Conservation (phyloP, 805 yeast genomes). For the Wickerhamomyces strasburgensis region DNA sequence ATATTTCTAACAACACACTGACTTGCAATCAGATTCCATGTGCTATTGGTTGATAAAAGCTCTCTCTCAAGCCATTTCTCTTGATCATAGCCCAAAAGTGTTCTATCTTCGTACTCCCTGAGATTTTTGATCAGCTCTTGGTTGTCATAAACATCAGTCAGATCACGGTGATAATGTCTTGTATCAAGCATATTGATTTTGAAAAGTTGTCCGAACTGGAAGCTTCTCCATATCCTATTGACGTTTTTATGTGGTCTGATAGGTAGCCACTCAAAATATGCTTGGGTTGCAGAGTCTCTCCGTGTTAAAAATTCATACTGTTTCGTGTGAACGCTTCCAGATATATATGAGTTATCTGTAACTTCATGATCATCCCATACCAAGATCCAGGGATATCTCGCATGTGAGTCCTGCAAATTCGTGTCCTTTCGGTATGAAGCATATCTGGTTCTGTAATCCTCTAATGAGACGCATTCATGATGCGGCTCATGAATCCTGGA, state of each 20-base stretch:
- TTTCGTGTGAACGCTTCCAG: conserved; percentile 21
- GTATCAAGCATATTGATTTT: conserved; percentile 22
- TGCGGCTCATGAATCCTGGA: conserved; percentile 19
- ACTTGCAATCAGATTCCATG: conserved; percentile 18
- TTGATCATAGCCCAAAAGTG: conserved; percentile 25
- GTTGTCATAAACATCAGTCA: conserved; percentile 22
- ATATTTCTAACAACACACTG: conserved; percentile 13
- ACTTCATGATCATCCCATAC: conserved; percentile 29
- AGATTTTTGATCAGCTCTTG: conserved; percentile 14
- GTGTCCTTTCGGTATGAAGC: conserved; percentile 18
- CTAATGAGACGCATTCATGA: conserved; percentile 18
- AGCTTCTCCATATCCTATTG: conserved; percentile 21
- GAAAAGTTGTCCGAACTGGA: conserved; percentile 19
- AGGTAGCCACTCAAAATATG: conserved; percentile 26
- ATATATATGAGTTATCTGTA: conserved; percentile 23
- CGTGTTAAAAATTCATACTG: conserved; percentile 21
- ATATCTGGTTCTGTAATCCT: conserved; percentile 22
- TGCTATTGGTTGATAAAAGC: conserved; percentile 10
- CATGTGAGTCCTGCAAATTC: conserved; percentile 22
- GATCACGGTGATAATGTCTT: conserved; percentile 24
- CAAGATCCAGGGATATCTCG: conserved; percentile 21
- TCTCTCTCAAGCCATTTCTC: conserved; percentile 23
- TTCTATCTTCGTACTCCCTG: conserved; percentile 20
- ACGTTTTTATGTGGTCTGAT: conserved; percentile 17
- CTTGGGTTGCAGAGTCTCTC: conserved; percentile 17